Percentiles rank a stretch among this genome's conserved stretches.
These are phyloP conservation scores for Candida tallmaniae DNA, from an alignment of 805 yeast species.

Conservation along the genomic window DNA sequence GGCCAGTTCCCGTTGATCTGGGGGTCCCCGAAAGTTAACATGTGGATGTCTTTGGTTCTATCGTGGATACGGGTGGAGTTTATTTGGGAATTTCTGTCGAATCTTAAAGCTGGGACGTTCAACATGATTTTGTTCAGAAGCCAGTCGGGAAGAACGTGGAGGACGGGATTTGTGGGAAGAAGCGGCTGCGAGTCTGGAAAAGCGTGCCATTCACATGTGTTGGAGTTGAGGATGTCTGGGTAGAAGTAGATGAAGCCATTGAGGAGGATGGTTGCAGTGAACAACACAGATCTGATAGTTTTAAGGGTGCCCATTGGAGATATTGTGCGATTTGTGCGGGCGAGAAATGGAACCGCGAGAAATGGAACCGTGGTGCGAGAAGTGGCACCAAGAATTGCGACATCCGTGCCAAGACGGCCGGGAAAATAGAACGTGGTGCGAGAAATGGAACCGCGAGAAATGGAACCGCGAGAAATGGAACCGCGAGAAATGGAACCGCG, in stretches of 20 bases:
- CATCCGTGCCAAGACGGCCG: no score
- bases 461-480: no score
- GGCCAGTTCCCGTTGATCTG: conserved; percentile 90
- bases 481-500: no score
- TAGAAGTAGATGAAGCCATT: conserved; percentile 71
- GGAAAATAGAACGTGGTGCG: no score
- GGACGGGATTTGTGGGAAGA: conserved; percentile 1
- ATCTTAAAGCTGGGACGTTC: conserved; percentile 17
- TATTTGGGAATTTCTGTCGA: conserved; percentile 6
- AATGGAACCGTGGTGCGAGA: no score
- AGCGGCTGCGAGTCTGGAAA: conserved; percentile 6
- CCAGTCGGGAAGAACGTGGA: conserved; percentile 8
- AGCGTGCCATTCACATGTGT: conserved; percentile 58
- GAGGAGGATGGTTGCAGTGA: conserved; percentile 36
- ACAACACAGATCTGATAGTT: conserved; percentile 2
- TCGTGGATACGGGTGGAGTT: conserved; percentile 3
- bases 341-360: no score
- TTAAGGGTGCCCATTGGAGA: conserved; percentile 1
- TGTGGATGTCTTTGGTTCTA: conserved; percentile 45
- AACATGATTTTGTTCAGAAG: conserved; percentile 13
- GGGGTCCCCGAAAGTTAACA: conserved; percentile 92
- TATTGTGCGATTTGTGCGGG: no score
- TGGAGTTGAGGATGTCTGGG: conserved; percentile 52
- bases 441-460: no score
- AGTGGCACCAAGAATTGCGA: no score